Conservation (phyloP, 495 filamentous ascomycete genomes). For the Annulohypoxylon maeteangense region DNA sequence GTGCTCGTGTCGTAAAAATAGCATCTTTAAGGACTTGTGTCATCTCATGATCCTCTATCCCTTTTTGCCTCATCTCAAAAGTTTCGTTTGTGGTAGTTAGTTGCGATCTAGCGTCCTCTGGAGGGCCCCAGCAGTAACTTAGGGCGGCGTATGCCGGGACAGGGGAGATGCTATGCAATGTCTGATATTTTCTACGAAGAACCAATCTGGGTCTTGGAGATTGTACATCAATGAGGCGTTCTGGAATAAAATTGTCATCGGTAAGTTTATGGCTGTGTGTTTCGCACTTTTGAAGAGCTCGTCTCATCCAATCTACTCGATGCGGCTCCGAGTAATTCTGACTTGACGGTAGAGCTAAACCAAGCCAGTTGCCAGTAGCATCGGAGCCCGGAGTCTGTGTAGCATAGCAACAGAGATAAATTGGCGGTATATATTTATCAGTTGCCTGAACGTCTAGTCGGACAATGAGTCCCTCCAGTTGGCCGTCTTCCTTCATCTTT, state of each 20-base stretch:
- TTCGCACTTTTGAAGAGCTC: not conserved
- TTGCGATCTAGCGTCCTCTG: not conserved
- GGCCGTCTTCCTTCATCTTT: not conserved
- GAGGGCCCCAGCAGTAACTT: not conserved
- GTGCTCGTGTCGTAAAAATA: not conserved
- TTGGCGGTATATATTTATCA: not conserved
- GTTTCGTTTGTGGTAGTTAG: not conserved
- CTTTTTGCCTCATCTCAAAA: not conserved
- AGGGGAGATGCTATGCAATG: not conserved
- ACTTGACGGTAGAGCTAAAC: not conserved
- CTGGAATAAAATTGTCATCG: not conserved
- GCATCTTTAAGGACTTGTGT: not conserved
- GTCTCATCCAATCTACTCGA: not conserved
- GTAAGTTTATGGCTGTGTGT: not conserved
- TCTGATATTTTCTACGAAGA: not conserved
- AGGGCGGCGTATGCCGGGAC: not conserved
- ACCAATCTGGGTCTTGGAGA: not conserved
- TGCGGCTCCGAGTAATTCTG: not conserved
- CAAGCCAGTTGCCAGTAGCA: not conserved
- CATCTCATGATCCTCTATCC: not conserved
- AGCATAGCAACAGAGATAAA: not conserved
- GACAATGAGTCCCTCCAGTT: not conserved
- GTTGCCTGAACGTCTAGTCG: not conserved
- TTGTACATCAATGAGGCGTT: not conserved
- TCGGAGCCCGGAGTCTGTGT: not conserved